Base-by-base conservation (phyloP, 805 yeast species). In the Pichia sporocuriosa region DNA sequence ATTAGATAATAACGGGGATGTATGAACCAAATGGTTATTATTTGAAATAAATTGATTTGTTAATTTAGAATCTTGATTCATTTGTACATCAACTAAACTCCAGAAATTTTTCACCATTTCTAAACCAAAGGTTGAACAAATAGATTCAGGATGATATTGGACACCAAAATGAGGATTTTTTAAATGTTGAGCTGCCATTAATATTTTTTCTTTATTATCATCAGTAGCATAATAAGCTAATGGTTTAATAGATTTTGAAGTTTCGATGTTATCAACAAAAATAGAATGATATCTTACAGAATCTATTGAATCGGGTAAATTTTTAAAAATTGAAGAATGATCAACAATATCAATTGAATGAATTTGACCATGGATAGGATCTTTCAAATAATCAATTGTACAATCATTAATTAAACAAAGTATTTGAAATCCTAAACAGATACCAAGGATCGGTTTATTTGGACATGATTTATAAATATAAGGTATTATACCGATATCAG, bases 111-210 rank as follows among this genome's bases (percentile, higher is more conserved):
- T 48, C 4, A 89, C 59, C 39, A 93, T 58, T 10, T 58, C 53
- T 2, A 56, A 68, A 2, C 98, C 98, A 35, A 64, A 52, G 12
- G 69, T 66, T 0, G 97, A 87, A 52, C 96, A 86, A 30, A 90
- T 77, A 1, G 96, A 87, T 56, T 93, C 99, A 0, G 98, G 98
- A 55, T 93, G 99, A 55, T 89, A 94, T 55, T 93, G 99, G 2
- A 93, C 97, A 0, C 96, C 98, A 58, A 69, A 90, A 65, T 83
- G 84, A 0, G 97, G 97, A 17, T 65, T 61, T 0, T 28, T 16
- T 0, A 37, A 50, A 54, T 85, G 89, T 54, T 66, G 72, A 0
- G 73, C 93, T 0, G 95, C 96, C 99, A 93, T 93, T 24, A 86
- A 57, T 5, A 83, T 63, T 30, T 55, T 54, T 2, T 43, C 44